A percentile compares a stretch with the other conserved stretches of the same genome.
phyloP scores from a whole-genome alignment of 495 filamentous ascomycete species.

The Podospora anserina region DNA sequence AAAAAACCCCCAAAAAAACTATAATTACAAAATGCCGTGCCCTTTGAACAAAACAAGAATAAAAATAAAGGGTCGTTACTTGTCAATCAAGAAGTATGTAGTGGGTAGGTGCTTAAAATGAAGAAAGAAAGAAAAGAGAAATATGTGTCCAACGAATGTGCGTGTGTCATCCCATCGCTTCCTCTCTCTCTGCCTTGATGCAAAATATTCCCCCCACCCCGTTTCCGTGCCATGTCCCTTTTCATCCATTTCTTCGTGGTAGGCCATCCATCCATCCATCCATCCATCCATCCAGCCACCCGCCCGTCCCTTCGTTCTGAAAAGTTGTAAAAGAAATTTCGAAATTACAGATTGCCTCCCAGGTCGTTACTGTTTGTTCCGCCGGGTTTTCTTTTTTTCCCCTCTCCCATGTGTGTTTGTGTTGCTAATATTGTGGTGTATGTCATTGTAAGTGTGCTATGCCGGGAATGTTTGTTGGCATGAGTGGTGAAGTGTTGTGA shows the following conservation, averaged over 20 bases:
- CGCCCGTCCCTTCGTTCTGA: background rate
- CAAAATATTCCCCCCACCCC: no score
- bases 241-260: background rate
- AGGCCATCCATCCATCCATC: background rate
- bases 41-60: slow-evolving; percentile 10
- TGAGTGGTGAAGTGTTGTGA: no score
- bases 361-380: background rate
- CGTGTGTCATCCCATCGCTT: no score
- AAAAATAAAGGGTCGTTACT: background rate
- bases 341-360: background rate
- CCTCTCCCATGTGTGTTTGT: background rate
- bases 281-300: background rate
- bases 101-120: no score
- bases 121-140: no score
- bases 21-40: slow-evolving; percentile 9
- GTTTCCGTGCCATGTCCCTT: background rate
- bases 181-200: no score
- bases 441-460: no score
- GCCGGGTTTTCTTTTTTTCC: background rate
- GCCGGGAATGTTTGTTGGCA: no score
- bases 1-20: slow-evolving; percentile 6
- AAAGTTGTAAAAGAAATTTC: background rate
- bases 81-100: background rate
- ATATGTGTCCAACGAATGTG: no score
- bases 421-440: background rate